Evolutionary conservation across 164 flowering plant species (phyloP).

Genomic region (Piper longum): DNA sequence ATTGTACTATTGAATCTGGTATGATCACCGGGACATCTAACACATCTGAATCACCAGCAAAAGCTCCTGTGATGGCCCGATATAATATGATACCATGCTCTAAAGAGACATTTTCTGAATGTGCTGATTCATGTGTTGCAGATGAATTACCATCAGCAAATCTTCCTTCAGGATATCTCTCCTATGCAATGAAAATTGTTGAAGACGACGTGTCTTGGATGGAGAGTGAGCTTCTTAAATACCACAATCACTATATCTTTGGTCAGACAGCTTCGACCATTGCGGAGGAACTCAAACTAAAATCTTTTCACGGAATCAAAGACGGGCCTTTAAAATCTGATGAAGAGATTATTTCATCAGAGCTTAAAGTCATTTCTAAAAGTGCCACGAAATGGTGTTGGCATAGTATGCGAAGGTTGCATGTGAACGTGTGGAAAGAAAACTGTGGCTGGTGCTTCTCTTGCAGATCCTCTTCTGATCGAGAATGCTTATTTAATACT

Average conservation of each 20-base stretch:
- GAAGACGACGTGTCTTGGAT: conserved; percentile 10
- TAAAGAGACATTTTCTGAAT: neutral
- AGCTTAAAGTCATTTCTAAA: conserved; percentile 47
- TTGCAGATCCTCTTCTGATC: conserved; percentile 48
- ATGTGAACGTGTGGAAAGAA: conserved; percentile 36
- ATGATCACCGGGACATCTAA: no score
- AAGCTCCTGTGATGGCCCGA: neutral
- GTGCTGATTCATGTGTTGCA: neutral
- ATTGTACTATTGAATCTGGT: neutral
- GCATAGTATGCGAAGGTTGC: conserved; percentile 26
- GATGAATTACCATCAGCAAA: neutral
- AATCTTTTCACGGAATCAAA: conserved; percentile 30
- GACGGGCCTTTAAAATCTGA: conserved; percentile 20
- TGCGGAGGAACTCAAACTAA: conserved; percentile 39
- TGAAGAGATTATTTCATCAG: conserved; percentile 45
- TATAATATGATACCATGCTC: neutral
- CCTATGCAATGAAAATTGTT: conserved; percentile 8
- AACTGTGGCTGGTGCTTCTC: conserved; percentile 93
- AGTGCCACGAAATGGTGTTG: conserved; percentile 38
- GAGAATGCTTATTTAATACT: conserved; percentile 50
- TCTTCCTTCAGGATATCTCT: conserved; percentile 6
- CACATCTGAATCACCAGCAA: neutral
- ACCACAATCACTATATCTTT: conserved; percentile 57
- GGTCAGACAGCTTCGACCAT: conserved; percentile 46
- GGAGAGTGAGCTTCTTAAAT: conserved; percentile 18